Evolutionary conservation across 352 stramenopile species (phyloP), one percentile per base, ranked within the genome.

Genomic region (Pythium angustatum): DNA sequence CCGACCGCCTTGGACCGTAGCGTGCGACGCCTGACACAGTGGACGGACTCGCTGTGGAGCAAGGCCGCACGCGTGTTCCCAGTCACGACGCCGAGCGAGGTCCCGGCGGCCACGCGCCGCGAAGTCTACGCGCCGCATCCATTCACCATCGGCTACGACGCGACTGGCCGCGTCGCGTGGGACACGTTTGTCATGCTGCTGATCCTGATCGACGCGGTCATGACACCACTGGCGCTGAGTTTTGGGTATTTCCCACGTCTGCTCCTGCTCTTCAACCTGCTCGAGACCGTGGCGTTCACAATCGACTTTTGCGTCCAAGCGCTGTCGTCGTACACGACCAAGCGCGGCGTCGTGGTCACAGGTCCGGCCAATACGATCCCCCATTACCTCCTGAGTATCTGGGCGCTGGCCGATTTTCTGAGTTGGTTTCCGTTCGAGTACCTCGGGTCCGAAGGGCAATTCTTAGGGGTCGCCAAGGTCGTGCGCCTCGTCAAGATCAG

Each of bases 341-440:
- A 76, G 27, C 74, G 76, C 24, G 79, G 81, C 15, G 68, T 78
- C 27, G 40, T 90, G n/a, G 53, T 90, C 26, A 87, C 78, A 0
- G 81, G 78, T 0, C 76, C 78, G 0, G 57, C 44, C 8, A 62
- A 71, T 28, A 90, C 81, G 4, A 52, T 71, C 1, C 61, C 48
- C 15, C 72, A 88, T 62, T 90, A 90, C 55, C 30, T 90, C 15
- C 15, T 78, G 11, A 87, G 79, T 52, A 43, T 73, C 12, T 86
- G 79, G 79, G 81, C 79, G 3, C 30, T 88, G 6, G 75, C 78
- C 0, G 81, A 90, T 34, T 83, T 90, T 26, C 67, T 90, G n/a
- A 83, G 76, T 36, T 90, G 77, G 77, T 87, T 90, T 50, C 81
- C 79, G 8, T 87, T 90, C 38, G 79, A 88, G 31, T 64, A 77